Percentiles rank a stretch among this genome's conserved stretches.
Evolutionary conservation across 2,329 filamentous ascomycete species (phyloP).

Genomic region (Cadophora sp.): DNA sequence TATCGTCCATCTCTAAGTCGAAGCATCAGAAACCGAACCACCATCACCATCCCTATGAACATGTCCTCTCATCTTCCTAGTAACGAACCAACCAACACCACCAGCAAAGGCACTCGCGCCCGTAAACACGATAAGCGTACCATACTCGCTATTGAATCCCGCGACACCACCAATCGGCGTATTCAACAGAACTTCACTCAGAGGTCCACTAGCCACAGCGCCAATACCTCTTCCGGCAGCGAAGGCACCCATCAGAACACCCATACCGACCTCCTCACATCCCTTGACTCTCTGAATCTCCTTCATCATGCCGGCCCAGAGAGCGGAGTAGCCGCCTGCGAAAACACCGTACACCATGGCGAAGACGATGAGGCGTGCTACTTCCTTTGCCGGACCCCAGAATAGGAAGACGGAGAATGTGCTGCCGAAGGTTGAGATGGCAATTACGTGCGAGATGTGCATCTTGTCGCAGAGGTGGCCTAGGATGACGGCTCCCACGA

Average conservation of each 20-base stretch:
- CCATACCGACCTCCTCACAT: constrained; percentile 33
- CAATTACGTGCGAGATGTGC: constrained; percentile 52
- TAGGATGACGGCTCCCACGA: constrained; percentile 51
- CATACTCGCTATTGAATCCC: constrained; percentile 59
- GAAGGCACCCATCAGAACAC: constrained; percentile 53
- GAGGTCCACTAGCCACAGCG: constrained; percentile 62
- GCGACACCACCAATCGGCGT: constrained; percentile 46
- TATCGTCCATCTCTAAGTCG: not conserved
- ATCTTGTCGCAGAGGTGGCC: constrained; percentile 52
- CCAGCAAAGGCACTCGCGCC: constrained; percentile 58
- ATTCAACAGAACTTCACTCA: constrained; percentile 59
- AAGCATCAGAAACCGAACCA: not conserved
- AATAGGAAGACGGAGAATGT: constrained; percentile 57
- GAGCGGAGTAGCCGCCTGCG: constrained; percentile 59
- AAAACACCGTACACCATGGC: constrained; percentile 63
- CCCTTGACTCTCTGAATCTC: constrained; percentile 28
- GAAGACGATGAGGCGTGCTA: constrained; percentile 56
- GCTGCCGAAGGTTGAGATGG: constrained; percentile 57
- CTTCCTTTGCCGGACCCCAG: constrained; percentile 59
- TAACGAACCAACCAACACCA: constrained; percentile 23
- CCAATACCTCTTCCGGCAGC: constrained; percentile 67
- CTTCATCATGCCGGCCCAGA: constrained; percentile 50
- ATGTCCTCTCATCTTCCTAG: constrained; percentile 7
- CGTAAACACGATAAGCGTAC: constrained; percentile 60
- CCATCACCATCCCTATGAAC: not conserved